Conservation (phyloP, 2,329 filamentous ascomycete species). For the Apiospora sp. region DNA sequence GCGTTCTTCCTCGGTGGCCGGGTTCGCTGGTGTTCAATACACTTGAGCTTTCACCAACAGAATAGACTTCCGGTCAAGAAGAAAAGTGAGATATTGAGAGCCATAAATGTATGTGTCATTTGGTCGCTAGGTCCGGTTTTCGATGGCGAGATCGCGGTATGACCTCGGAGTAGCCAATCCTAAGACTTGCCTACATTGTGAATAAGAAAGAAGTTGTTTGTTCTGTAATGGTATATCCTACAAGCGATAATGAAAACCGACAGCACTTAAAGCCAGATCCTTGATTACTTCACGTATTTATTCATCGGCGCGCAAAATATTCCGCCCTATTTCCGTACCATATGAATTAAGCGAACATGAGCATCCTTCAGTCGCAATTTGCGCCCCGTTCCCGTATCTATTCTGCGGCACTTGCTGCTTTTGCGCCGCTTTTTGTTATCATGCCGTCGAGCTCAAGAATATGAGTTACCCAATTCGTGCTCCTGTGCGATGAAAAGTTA, state of each 20-base stretch:
- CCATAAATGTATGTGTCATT: not conserved
- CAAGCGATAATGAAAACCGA: not conserved
- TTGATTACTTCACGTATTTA: not conserved
- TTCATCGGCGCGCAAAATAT: not conserved
- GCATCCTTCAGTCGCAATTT: not conserved
- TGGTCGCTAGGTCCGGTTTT: not conserved
- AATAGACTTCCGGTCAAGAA: not conserved
- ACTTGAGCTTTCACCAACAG: not conserved
- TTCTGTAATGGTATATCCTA: not conserved
- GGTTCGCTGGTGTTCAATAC: not conserved
- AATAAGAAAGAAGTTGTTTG: not conserved
- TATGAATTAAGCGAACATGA: not conserved
- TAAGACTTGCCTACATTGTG: not conserved
- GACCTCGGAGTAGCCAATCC: not conserved
- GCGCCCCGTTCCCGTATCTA: slow-evolving; percentile 6
- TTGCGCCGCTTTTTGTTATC: not conserved
- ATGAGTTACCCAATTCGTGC: slow-evolving; percentile 72
- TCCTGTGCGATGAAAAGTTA: slow-evolving; percentile 53
- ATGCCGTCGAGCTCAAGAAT: slow-evolving; percentile 44
- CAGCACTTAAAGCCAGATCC: not conserved
- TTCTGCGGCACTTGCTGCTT: not conserved
- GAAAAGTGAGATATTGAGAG: not conserved
- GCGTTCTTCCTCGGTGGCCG: not conserved
- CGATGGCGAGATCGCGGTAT: not conserved
- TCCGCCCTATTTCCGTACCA: not conserved